A percentile compares a stretch with the other conserved stretches of the same genome.
phyloP scores from a whole-genome alignment of 1,284 basidiomycete species.

The Cutaneotrichosporon mucoides region DNA sequence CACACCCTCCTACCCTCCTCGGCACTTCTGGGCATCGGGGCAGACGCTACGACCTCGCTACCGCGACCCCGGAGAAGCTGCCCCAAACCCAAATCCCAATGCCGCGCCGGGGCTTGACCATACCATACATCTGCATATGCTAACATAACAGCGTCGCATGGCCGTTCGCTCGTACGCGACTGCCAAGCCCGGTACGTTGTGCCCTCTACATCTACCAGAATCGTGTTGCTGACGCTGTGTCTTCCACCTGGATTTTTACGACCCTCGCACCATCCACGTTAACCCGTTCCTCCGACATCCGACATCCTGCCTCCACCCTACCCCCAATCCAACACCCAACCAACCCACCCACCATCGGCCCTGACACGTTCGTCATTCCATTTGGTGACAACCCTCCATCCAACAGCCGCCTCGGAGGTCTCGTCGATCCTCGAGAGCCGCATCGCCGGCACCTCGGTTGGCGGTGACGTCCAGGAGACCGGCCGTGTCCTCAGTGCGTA shows the following conservation, averaged over 20 bases:
- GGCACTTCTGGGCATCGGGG: no score
- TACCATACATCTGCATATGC: background rate
- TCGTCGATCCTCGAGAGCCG: constrained; percentile 98
- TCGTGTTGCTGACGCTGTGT: constrained; percentile 9
- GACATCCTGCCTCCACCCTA: constrained; percentile 2
- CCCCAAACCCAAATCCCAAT: no score
- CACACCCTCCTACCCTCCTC: no score
- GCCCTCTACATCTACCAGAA: background rate
- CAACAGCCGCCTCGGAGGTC: constrained; percentile 91
- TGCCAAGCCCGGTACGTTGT: constrained; percentile 83
- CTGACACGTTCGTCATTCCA: constrained; percentile 5
- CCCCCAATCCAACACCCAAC: background rate
- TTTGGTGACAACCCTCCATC: background rate
- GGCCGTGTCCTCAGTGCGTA: constrained; percentile 91
- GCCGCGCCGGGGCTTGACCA: background rate
- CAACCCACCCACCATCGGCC: constrained; percentile 1
- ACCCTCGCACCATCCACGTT: background rate
- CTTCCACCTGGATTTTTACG: background rate
- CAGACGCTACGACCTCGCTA: no score
- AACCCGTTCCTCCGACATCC: constrained; percentile 4
- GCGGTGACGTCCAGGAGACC: constrained; percentile 96
- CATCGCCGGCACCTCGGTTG: constrained; percentile 85
- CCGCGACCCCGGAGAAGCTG: background rate
- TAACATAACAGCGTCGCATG: constrained; percentile 20
- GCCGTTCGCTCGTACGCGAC: constrained; percentile 78